These are phyloP conservation scores for Pilaira anomala DNA, from an alignment of 192 early-diverging fungal species.

Conservation along the genomic window DNA sequence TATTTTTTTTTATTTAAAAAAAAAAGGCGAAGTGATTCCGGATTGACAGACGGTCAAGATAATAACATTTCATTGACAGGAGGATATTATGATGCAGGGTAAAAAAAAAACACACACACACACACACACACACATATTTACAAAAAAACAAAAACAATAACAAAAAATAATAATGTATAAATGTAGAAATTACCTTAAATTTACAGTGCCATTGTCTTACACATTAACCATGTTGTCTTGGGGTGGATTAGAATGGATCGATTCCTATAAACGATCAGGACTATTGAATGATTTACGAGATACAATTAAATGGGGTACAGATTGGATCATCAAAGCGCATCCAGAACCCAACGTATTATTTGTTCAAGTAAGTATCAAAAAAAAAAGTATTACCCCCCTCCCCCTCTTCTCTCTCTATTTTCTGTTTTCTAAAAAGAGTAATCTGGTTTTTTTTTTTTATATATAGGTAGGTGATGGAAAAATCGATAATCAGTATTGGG, in stretches of 20 bases:
- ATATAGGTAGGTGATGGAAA: slow-evolving; percentile 38
- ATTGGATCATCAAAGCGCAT: slow-evolving; percentile 60
- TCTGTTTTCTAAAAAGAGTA: too few relatives aligned
- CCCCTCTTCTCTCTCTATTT: too few relatives aligned
- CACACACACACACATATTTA: too few relatives aligned
- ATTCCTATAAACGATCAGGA: slow-evolving; percentile 48
- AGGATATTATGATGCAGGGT: slow-evolving; percentile 43
- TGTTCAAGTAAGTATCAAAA: slow-evolving; percentile 48
- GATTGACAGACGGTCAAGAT: slow-evolving; percentile 30
- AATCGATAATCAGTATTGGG: slow-evolving; percentile 60
- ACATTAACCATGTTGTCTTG: slow-evolving; percentile 46
- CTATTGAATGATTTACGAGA: slow-evolving; percentile 41
- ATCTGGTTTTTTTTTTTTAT: too few relatives aligned
- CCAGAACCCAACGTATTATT: slow-evolving; percentile 47
- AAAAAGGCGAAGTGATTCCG: slow-evolving; percentile 33
- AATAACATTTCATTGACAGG: slow-evolving; percentile 27
- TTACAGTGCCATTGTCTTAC: slow-evolving; percentile 54
- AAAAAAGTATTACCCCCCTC: background rate
- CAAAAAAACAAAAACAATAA: too few relatives aligned
- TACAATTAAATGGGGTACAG: slow-evolving; percentile 57
- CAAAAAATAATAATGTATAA: background rate
- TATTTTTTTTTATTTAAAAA: too few relatives aligned
- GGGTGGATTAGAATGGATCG: slow-evolving; percentile 54
- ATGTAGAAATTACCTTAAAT: slow-evolving; percentile 61
- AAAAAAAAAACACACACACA: background rate